A percentile compares a stretch with the other conserved stretches of the same genome.
Evolutionary conservation across 495 filamentous ascomycete species (phyloP).

Genomic region (Podospora pseudocomata): DNA sequence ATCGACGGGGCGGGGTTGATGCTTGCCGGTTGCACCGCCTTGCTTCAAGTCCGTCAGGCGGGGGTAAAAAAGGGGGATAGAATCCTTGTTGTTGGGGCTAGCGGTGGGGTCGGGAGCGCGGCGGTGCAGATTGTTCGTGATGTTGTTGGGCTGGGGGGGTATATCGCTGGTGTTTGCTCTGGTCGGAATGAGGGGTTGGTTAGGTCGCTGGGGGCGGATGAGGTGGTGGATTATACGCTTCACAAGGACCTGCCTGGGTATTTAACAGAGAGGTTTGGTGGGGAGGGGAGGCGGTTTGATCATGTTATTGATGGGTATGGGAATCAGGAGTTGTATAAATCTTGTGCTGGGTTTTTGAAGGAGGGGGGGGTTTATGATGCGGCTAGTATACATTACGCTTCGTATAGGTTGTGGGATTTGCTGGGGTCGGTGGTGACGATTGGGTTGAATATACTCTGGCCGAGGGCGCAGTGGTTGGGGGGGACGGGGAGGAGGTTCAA

Average conservation of each 20-base stretch:
- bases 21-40: slow-evolving; percentile 35
- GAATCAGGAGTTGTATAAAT: slow-evolving; percentile 31
- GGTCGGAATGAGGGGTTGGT: not conserved
- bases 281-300: slow-evolving; percentile 27
- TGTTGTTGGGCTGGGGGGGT: slow-evolving; percentile 30
- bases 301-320: slow-evolving; percentile 36
- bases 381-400: slow-evolving; percentile 25
- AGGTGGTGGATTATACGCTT: slow-evolving; percentile 31
- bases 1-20: slow-evolving; percentile 36
- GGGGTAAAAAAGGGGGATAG: slow-evolving; percentile 24
- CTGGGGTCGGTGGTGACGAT: slow-evolving; percentile 26
- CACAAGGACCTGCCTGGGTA: slow-evolving; percentile 22
- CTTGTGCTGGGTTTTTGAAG: slow-evolving; percentile 31
- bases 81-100: slow-evolving; percentile 40
- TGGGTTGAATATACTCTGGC: slow-evolving; percentile 32
- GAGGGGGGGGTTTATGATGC: slow-evolving; percentile 33
- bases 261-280: slow-evolving; percentile 20
- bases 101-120: slow-evolving; percentile 40
- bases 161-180: slow-evolving; percentile 37
- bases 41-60: slow-evolving; percentile 26
- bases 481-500: slow-evolving; percentile 33
- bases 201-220: not conserved
- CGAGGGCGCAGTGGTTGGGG: slow-evolving; percentile 26
- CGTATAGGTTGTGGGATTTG: slow-evolving; percentile 24
- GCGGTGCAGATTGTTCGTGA: slow-evolving; percentile 37